These are phyloP conservation scores for Botrytis elliptica DNA, from an alignment of 2,329 filamentous ascomycete species.

Conservation along the genomic window DNA sequence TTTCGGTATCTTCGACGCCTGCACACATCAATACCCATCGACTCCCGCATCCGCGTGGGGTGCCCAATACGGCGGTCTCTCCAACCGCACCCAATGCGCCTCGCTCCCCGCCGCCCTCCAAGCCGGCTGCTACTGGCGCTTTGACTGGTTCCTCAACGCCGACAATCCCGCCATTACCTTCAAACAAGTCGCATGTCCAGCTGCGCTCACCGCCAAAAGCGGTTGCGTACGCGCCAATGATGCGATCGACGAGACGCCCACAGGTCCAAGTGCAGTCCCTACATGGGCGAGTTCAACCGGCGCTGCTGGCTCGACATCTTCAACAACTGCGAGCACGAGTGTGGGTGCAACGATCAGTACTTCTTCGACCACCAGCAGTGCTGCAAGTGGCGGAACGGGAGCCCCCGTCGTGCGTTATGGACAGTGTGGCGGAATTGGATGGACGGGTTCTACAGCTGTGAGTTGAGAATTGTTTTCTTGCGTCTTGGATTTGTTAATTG, in stretches of 20 bases:
- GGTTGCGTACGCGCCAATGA: conserved; percentile 39
- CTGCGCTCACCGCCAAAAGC: conserved; percentile 44
- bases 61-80: conserved; percentile 49
- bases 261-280: conserved; percentile 7
- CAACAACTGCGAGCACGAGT: neutral
- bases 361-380: neutral
- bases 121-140: conserved; percentile 51
- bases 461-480: neutral
- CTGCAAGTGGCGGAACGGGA: neutral
- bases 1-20: conserved; percentile 55
- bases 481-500: neutral
- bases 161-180: conserved; percentile 49
- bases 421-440: conserved; percentile 19
- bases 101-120: conserved; percentile 45
- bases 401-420: neutral
- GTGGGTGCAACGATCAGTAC: neutral
- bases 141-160: conserved; percentile 51
- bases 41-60: conserved; percentile 45
- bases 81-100: conserved; percentile 44
- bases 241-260: conserved; percentile 15
- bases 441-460: conserved; percentile 9
- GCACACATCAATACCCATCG: conserved; percentile 47
- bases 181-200: conserved; percentile 48
- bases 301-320: neutral
- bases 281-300: conserved; percentile 10